These are phyloP conservation scores for Stachybotrys chartarum DNA, from an alignment of 2,329 filamentous ascomycete genomes.

Conservation along the genomic window DNA sequence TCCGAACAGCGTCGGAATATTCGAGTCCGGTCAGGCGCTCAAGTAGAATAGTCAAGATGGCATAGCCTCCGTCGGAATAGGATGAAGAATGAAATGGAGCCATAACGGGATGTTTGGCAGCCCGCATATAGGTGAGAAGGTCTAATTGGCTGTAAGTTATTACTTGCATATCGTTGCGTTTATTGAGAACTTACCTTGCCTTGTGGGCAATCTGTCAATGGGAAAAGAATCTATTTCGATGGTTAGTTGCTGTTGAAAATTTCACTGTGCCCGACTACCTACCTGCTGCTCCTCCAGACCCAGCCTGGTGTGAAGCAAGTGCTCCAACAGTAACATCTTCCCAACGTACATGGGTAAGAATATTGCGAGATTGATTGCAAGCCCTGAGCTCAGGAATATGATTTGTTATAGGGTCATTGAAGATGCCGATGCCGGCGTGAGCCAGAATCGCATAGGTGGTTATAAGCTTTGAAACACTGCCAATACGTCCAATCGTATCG, in stretches of 20 bases:
- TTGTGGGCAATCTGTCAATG: neutral
- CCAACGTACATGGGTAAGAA: slow-evolving; percentile 7
- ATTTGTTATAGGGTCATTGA: slow-evolving; percentile 15
- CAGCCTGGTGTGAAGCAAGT: slow-evolving; percentile 12
- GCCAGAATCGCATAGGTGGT: slow-evolving; percentile 17
- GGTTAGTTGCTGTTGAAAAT: neutral
- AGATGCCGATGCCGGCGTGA: slow-evolving; percentile 10
- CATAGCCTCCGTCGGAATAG: slow-evolving; percentile 9
- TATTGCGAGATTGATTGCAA: slow-evolving; percentile 1
- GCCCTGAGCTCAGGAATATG: slow-evolving; percentile 16
- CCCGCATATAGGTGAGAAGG: slow-evolving; percentile 6
- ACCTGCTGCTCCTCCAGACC: slow-evolving; percentile 4
- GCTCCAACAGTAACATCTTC: slow-evolving; percentile 13
- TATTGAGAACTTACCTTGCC: neutral
- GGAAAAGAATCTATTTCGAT: neutral
- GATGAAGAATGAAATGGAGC: slow-evolving; percentile 2
- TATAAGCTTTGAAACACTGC: slow-evolving; percentile 19
- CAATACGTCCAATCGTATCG: slow-evolving; percentile 16
- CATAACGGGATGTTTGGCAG: slow-evolving; percentile 1
- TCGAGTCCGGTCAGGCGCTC: slow-evolving; percentile 4
- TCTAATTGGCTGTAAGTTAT: neutral
- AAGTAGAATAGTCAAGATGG: slow-evolving; percentile 3
- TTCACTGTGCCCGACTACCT: neutral
- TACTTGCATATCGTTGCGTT: neutral
- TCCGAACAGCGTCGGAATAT: slow-evolving; percentile 7